These are phyloP conservation scores for Poa pratensis DNA, from an alignment of 176 grass and related monocot genomes.

Conservation along the genomic window DNA sequence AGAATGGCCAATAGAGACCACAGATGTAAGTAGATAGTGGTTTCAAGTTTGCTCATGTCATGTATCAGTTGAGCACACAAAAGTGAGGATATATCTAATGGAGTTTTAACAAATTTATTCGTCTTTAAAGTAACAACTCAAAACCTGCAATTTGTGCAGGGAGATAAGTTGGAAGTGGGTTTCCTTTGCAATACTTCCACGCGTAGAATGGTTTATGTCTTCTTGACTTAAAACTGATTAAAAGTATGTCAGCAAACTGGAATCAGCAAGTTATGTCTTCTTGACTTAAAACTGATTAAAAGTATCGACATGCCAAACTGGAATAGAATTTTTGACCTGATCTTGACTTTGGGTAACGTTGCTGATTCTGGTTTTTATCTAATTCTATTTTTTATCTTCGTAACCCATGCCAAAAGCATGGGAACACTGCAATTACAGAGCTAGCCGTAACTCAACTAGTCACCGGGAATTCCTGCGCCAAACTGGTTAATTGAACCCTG, in stretches of 20 bases:
- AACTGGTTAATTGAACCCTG: background rate
- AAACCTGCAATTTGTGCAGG: background rate
- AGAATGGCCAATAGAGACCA: background rate
- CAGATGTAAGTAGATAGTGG: background rate
- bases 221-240: background rate
- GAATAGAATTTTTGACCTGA: background rate
- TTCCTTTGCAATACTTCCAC: background rate
- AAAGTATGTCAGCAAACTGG: too few species aligned
- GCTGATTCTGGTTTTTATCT: slow-evolving; percentile 1
- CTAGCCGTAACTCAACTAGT: background rate
- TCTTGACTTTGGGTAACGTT: background rate
- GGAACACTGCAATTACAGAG: background rate
- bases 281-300: background rate
- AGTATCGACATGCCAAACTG: background rate
- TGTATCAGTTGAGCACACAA: background rate
- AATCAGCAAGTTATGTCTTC: background rate
- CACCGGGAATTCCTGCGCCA: background rate
- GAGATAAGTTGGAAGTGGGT: background rate
- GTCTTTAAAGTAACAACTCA: background rate
- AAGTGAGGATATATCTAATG: background rate
- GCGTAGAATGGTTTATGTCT: background rate
- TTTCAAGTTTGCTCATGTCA: background rate
- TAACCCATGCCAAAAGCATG: background rate
- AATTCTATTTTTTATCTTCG: background rate
- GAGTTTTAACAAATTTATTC: background rate